Conservation (phyloP, 495 filamentous ascomycete genomes). For the Neurospora discreta region DNA sequence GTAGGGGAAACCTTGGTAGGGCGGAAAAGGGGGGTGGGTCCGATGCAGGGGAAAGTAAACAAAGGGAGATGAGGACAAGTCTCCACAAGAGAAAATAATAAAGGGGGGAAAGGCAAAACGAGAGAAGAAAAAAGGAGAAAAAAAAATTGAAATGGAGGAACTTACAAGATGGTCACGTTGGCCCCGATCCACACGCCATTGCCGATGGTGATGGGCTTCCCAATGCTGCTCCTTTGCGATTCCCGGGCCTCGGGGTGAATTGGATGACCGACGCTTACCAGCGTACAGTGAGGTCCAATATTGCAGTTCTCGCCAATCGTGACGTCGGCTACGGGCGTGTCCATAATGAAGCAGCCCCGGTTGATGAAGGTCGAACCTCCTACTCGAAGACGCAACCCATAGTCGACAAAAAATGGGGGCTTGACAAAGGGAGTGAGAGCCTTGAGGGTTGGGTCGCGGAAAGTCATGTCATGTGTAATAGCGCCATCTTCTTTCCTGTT, state of each 20-base stretch:
- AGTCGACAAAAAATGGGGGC: conserved; percentile 25
- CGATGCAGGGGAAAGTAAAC: not conserved
- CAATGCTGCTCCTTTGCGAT: conserved; percentile 17
- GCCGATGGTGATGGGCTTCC: conserved; percentile 23
- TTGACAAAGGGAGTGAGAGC: conserved; percentile 25
- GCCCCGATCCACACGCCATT: conserved; percentile 44
- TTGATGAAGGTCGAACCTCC: conserved; percentile 26
- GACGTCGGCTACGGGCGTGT: conserved; percentile 27
- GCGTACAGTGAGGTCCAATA: conserved; percentile 24
- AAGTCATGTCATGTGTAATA: conserved; percentile 25
- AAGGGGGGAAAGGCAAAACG: not conserved
- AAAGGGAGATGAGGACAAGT: not conserved
- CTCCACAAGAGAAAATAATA: not conserved
- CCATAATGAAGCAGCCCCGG: conserved; percentile 25
- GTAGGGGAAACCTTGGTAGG: not conserved
- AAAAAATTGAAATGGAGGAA: too few relatives aligned
- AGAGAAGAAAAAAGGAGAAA: not conserved
- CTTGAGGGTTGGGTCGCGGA: conserved; percentile 17
- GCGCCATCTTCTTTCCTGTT: conserved; percentile 12
- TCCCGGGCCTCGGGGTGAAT: conserved; percentile 16
- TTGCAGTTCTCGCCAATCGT: conserved; percentile 23
- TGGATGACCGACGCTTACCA: conserved; percentile 19
- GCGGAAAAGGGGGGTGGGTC: not conserved
- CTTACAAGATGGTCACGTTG: conserved; percentile 35
- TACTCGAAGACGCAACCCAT: conserved; percentile 23